Conservation (phyloP, 2,329 filamentous ascomycete genomes). For the Grosmannia clavigera region DNA sequence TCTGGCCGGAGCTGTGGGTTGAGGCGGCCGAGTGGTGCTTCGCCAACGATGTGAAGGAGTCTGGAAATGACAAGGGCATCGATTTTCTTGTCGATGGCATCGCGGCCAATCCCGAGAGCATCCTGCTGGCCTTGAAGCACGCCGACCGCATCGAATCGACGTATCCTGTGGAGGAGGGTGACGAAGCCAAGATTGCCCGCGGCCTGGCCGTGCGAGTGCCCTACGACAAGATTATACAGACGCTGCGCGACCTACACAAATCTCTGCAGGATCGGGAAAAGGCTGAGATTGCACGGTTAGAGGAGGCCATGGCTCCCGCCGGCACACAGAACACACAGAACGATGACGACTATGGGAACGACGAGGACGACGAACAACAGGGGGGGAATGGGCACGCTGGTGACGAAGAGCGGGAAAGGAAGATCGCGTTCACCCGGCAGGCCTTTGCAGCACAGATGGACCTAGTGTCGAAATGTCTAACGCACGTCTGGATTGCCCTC, state of each 20-base stretch:
- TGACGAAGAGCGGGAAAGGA: conserved; percentile 37
- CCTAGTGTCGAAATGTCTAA: conserved; percentile 71
- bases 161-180: conserved; percentile 63
- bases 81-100: conserved; percentile 75
- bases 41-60: conserved; percentile 54
- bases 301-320: conserved; percentile 29
- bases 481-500: conserved; percentile 87
- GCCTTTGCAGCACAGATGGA: conserved; percentile 62
- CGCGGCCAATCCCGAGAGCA: conserved; percentile 84
- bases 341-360: conserved; percentile 18
- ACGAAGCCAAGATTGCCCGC: conserved; percentile 61
- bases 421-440: conserved; percentile 48
- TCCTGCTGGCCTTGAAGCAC: conserved; percentile 76
- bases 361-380: conserved; percentile 25
- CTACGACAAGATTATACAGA: conserved; percentile 70
- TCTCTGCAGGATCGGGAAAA: conserved; percentile 55
- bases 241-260: conserved; percentile 76
- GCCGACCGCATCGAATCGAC: conserved; percentile 78
- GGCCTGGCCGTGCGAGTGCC: conserved; percentile 69
- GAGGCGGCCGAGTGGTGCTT: conserved; percentile 91
- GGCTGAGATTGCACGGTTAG: conserved; percentile 42
- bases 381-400: conserved; percentile 31
- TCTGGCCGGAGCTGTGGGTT: conserved; percentile 94
- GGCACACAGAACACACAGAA: conserved; percentile 15
- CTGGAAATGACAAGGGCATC: conserved; percentile 50